These are phyloP conservation scores for Ustulina deusta DNA, from an alignment of 2,329 filamentous ascomycete species.

Conservation along the genomic window DNA sequence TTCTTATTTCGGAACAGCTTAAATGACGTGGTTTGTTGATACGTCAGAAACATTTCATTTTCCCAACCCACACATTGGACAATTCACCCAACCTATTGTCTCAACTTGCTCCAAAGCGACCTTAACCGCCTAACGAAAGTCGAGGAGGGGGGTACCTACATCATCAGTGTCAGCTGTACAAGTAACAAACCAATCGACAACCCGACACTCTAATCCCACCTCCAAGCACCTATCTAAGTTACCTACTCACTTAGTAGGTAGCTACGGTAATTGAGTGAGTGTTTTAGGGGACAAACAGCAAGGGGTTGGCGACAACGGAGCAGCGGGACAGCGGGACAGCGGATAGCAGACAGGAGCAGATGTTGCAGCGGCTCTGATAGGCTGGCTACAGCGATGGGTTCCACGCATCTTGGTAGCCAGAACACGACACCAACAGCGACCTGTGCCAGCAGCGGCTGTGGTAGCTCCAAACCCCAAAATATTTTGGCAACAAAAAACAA, in stretches of 20 bases:
- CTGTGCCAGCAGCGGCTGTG: not conserved
- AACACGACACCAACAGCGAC: slow-evolving; percentile 22
- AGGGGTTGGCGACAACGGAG: slow-evolving; percentile 1
- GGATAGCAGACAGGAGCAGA: not conserved
- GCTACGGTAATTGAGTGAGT: not conserved
- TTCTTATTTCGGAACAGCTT: slow-evolving; percentile 20
- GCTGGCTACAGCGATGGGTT: slow-evolving; percentile 24
- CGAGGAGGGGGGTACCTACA: not conserved
- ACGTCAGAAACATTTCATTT: slow-evolving; percentile 19
- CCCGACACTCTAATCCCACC: not conserved
- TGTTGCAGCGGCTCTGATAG: slow-evolving; percentile 9
- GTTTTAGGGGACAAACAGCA: slow-evolving; percentile 10
- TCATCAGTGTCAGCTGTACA: not conserved
- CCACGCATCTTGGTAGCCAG: slow-evolving; percentile 25
- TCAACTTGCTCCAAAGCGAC: not conserved
- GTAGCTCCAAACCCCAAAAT: slow-evolving; percentile 29
- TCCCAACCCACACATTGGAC: slow-evolving; percentile 12
- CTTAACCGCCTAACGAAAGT: not conserved
- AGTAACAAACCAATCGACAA: not conserved
- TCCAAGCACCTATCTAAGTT: not conserved
- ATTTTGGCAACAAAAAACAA: slow-evolving; percentile 22
- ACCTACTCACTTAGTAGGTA: not conserved
- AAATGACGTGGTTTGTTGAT: slow-evolving; percentile 34
- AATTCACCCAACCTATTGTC: slow-evolving; percentile 3
- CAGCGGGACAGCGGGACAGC: not conserved